Percentiles rank a stretch among this genome's conserved stretches.
These are phyloP conservation scores for Verbascum thapsus DNA, from an alignment of 257 asterid species.

Conservation along the genomic window DNA sequence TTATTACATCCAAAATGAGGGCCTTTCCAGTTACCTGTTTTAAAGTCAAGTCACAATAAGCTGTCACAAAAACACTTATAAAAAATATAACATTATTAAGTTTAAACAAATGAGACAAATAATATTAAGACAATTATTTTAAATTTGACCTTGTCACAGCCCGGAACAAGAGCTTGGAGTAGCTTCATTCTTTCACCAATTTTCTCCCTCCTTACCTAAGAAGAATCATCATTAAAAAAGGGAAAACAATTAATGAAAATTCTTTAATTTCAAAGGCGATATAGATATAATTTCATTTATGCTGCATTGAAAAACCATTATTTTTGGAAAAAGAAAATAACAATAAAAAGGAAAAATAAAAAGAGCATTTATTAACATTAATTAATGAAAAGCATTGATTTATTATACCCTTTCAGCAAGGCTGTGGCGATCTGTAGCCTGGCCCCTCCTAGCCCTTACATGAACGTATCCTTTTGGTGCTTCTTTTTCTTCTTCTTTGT, in stretches of 20 bases:
- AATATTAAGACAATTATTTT: constrained; percentile 15
- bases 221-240: neutral
- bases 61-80: constrained; percentile 33
- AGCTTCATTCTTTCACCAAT: constrained; percentile 63
- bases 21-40: constrained; percentile 91
- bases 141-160: constrained; percentile 59
- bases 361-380: neutral
- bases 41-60: constrained; percentile 48
- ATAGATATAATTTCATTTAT: no score
- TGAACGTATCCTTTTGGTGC: constrained; percentile 57
- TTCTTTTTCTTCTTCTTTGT: constrained; percentile 33
- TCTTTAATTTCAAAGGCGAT: no score
- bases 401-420: constrained; percentile 63
- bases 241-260: neutral
- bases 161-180: constrained; percentile 63
- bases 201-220: constrained; percentile 64
- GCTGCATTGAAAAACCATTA: no score
- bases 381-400: neutral
- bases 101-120: constrained; percentile 14
- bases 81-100: neutral
- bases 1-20: constrained; percentile 91
- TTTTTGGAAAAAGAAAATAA: neutral
- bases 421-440: constrained; percentile 71
- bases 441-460: constrained; percentile 74
- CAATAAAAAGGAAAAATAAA: neutral